A percentile compares a stretch with the other conserved stretches of the same genome.
Conservation (phyloP, 2,329 filamentous ascomycete species). For the Fusarium sublunatum region DNA sequence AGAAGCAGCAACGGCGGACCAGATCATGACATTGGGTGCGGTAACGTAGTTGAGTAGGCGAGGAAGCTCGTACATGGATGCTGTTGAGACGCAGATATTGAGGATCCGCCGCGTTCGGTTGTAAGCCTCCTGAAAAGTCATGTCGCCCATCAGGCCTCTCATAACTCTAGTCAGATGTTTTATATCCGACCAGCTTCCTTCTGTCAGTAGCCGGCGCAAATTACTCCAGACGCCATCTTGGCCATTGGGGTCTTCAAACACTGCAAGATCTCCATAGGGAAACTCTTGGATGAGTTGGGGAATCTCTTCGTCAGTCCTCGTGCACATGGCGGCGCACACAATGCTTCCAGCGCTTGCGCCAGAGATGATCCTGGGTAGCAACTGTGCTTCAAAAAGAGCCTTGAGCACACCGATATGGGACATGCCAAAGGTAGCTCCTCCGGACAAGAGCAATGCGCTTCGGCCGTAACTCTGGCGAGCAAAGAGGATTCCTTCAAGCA, state of each 20-base stretch:
- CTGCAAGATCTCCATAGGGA: constrained; percentile 81
- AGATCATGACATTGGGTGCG: constrained; percentile 92
- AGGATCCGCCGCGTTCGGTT: constrained; percentile 92
- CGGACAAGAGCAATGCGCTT: constrained; percentile 83
- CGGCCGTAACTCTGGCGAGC: constrained; percentile 86
- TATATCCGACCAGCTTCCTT: constrained; percentile 87
- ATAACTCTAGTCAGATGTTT: constrained; percentile 84
- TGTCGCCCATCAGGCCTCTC: constrained; percentile 81
- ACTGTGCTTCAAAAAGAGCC: constrained; percentile 76
- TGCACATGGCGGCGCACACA: constrained; percentile 83
- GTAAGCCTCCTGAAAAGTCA: constrained; percentile 96
- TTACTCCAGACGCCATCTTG: constrained; percentile 75
- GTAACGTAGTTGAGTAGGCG: constrained; percentile 92
- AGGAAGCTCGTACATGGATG: constrained; percentile 87
- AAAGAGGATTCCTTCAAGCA: constrained; percentile 76
- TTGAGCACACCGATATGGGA: constrained; percentile 91
- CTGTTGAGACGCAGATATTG: constrained; percentile 93
- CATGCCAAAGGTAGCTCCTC: constrained; percentile 91
- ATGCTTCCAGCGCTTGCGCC: constrained; percentile 90
- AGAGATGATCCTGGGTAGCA: constrained; percentile 87
- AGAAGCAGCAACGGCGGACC: constrained; percentile 95
- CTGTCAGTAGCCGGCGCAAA: constrained; percentile 78
- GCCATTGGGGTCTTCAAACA: constrained; percentile 74
- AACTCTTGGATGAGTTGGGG: constrained; percentile 76
- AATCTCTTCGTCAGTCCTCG: constrained; percentile 81